phyloP scores from a whole-genome alignment of 192 early-diverging fungal species.

The Phlyctochytrium planicorne region DNA sequence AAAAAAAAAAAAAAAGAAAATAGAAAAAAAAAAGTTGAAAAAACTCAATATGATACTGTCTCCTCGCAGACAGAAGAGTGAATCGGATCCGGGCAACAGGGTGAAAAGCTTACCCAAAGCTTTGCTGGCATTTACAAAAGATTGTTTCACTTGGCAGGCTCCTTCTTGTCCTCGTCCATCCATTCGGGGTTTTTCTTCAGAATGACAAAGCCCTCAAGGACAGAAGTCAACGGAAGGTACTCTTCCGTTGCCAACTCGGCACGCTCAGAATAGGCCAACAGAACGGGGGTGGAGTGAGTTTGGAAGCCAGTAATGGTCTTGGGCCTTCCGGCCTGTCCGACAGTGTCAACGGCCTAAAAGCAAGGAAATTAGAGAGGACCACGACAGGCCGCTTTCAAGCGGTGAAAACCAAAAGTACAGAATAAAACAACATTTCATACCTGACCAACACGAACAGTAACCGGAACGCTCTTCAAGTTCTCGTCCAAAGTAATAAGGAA shows the following conservation, averaged over 20 bases:
- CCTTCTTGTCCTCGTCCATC: constrained; percentile 39
- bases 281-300: constrained; percentile 94
- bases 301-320: constrained; percentile 99
- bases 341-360: constrained; percentile 94
- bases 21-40: constrained; percentile 1
- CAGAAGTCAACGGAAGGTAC: constrained; percentile 78
- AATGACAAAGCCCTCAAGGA: constrained; percentile 96
- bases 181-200: constrained; percentile 80
- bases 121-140: no score
- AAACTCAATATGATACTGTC: no score
- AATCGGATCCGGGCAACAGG: no score
- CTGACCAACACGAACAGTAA: constrained; percentile 88
- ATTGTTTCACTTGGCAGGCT: constrained; percentile 31
- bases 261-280: constrained; percentile 93
- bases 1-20: constrained; percentile 6
- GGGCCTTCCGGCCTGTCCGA: constrained; percentile 96
- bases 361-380: no score
- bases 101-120: no score
- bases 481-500: constrained; percentile 97
- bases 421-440: no score
- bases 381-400: no score
- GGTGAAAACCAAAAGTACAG: no score
- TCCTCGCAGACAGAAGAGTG: no score
- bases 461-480: constrained; percentile 74
- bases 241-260: constrained; percentile 98